phyloP scores from a whole-genome alignment of 768 basidiomycete genomes.

The Suillus americanus region DNA sequence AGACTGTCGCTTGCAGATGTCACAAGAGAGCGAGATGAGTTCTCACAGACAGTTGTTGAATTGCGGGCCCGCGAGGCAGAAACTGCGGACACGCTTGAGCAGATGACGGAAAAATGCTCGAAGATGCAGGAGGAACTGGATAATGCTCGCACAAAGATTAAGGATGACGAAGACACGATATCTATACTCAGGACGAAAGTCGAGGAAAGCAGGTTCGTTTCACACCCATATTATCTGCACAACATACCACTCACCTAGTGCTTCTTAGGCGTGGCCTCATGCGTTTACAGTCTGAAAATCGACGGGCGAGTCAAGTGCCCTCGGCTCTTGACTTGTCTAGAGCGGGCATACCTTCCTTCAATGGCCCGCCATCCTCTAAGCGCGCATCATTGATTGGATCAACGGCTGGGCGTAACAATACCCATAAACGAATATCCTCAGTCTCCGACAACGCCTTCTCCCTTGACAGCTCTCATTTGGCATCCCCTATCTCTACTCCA shows the following conservation, averaged over 20 bases:
- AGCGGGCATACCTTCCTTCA: slow-evolving; percentile 38
- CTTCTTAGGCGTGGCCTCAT: slow-evolving; percentile 75
- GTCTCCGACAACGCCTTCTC: slow-evolving; percentile 53
- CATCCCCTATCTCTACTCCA: slow-evolving; percentile 37
- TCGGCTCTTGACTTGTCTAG: slow-evolving; percentile 57
- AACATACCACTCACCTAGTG: slow-evolving; percentile 11
- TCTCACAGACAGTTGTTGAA: slow-evolving; percentile 50
- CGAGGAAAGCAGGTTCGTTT: slow-evolving; percentile 76
- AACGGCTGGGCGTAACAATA: slow-evolving; percentile 40
- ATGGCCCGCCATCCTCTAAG: slow-evolving; percentile 55
- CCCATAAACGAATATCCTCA: slow-evolving; percentile 73
- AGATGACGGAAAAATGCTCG: slow-evolving; percentile 66
- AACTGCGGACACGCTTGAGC: slow-evolving; percentile 60
- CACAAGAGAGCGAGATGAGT: slow-evolving; percentile 71
- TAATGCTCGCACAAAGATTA: slow-evolving; percentile 47
- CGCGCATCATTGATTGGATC: slow-evolving; percentile 76
- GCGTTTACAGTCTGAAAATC: slow-evolving; percentile 79
- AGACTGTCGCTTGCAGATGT: slow-evolving; percentile 62
- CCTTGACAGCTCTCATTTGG: slow-evolving; percentile 41
- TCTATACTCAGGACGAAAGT: slow-evolving; percentile 76
- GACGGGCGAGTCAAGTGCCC: slow-evolving; percentile 55
- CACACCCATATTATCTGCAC: neutral
- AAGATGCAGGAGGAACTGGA: slow-evolving; percentile 56
- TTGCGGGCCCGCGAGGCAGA: slow-evolving; percentile 56
- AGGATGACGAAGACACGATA: slow-evolving; percentile 79